These are phyloP conservation scores for Aureobasidium sp. DNA, from an alignment of 2,329 filamentous ascomycete species.

Conservation along the genomic window DNA sequence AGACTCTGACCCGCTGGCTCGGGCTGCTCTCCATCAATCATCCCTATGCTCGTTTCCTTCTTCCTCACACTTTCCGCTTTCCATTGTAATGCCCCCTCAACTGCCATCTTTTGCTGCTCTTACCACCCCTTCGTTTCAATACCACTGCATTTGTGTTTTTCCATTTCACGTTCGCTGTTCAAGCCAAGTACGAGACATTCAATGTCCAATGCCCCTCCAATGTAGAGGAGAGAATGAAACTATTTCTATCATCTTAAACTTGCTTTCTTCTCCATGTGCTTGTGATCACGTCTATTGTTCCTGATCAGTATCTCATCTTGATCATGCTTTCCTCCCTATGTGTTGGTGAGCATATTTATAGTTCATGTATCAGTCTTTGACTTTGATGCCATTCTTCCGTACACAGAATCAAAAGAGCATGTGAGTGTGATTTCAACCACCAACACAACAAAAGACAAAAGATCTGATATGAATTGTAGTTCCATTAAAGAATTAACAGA, in stretches of 20 bases:
- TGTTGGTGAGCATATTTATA: too few species aligned
- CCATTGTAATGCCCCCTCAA: not conserved
- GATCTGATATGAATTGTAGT: too few species aligned
- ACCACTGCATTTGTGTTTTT: slow-evolving; percentile 5
- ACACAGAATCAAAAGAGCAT: too few species aligned
- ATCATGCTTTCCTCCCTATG: too few species aligned
- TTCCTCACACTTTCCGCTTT: not conserved
- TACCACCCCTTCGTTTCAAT: not conserved
- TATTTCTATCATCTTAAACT: not conserved
- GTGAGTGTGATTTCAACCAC: too few species aligned
- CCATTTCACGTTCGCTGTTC: not conserved
- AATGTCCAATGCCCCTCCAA: not conserved
- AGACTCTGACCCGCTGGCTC: slow-evolving; percentile 1
- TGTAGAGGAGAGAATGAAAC: not conserved
- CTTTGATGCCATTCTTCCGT: too few species aligned
- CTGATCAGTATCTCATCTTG: too few species aligned
- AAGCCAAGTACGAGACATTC: not conserved
- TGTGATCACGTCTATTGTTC: too few species aligned
- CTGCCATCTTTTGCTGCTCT: not conserved
- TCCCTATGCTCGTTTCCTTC: not conserved
- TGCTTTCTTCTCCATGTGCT: too few species aligned
- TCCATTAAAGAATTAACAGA: too few species aligned
- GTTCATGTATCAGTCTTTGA: too few species aligned
- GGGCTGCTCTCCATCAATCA: not conserved
- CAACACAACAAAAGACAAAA: too few species aligned